These are phyloP conservation scores for Aspergillus melleus DNA, from an alignment of 2,329 filamentous ascomycete species.

Conservation along the genomic window DNA sequence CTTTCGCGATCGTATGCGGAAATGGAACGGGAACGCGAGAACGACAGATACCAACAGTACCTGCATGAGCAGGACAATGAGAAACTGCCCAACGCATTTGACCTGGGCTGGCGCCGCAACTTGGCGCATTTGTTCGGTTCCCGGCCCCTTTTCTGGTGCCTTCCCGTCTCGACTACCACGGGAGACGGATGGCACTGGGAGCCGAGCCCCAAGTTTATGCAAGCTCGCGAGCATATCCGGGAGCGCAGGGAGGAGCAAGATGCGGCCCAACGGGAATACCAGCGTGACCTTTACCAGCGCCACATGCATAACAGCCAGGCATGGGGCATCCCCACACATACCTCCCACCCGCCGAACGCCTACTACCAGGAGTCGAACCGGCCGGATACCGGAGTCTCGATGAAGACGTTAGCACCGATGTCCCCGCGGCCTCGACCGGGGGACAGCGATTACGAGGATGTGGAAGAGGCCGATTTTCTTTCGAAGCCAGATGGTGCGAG, in stretches of 20 bases:
- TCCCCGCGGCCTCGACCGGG: constrained; percentile 39
- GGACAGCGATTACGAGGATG: constrained; percentile 35
- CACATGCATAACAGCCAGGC: constrained; percentile 32
- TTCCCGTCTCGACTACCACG: constrained; percentile 81
- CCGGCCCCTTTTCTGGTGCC: constrained; percentile 68
- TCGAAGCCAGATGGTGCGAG: constrained; percentile 19
- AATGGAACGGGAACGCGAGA: constrained; percentile 64
- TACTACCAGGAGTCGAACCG: constrained; percentile 27
- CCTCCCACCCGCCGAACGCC: constrained; percentile 19
- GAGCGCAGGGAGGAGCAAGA: constrained; percentile 31
- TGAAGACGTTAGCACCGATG: constrained; percentile 43
- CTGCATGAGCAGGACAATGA: constrained; percentile 86
- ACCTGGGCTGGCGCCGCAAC: constrained; percentile 81
- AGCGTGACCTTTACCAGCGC: constrained; percentile 37
- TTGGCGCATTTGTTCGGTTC: constrained; percentile 79
- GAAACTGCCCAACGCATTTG: constrained; percentile 89
- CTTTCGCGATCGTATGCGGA: constrained; percentile 52
- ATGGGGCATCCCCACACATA: constrained; percentile 23
- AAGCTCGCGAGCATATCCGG: constrained; percentile 50
- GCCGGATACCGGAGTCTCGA: constrained; percentile 42
- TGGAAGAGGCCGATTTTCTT: constrained; percentile 21
- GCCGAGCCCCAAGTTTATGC: constrained; percentile 74
- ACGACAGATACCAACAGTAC: constrained; percentile 73
- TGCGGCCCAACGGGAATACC: constrained; percentile 31
- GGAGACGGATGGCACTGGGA: constrained; percentile 97